Base-by-base conservation (phyloP, 2,329 filamentous ascomycete genomes). In the Hymenoscyphus infarciens region DNA sequence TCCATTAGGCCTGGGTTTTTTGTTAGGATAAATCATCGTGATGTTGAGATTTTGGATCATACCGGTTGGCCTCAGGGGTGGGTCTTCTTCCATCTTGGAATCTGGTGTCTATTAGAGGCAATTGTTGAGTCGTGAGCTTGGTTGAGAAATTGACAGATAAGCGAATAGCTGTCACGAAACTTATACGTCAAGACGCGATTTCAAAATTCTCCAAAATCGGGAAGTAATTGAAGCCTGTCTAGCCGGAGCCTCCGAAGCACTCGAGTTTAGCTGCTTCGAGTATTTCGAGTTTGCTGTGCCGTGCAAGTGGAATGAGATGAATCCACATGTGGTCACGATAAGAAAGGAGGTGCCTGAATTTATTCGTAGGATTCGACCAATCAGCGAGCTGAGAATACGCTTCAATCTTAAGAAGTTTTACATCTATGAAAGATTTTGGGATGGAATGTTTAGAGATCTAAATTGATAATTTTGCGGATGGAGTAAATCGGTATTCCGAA, bases 1-100 rank as follows among this genome's bases (percentile, higher is more conserved):
- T 69, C 67, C 61, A 69, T 62, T 33, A 53, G 39, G 42, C 67
- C 67, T 68, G 58, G 58, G 1, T 49, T 13, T 31, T 49, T 49
- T 22, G 11, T 55, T 55, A 31, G 29, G 11, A 53, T 25, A 10
- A 29, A 25, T 33, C 10, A 25, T 27, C 27, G 10, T 29, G 52
- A 15, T 16, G 15, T 15, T 56, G 29, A n/a, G 33, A 49, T 33
- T 6, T 54, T 35, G 1, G 16, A 29, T 25, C 5, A 11, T 56
- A 63, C 63, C 63, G n/a, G 63, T 60, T 38, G 63, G 59, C 59
- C 63, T 29, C 13, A 65, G 54, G 11, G 61, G 42, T 7, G 19
- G 38, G 19, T 39, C 25, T 22, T 55, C 45, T 1, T 60, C 45
- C 45, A n/a, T n/a, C n/a, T n/a, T n/a, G n/a, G n/a, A n/a, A n/a